Percentiles rank a stretch among this genome's conserved stretches.
These are phyloP conservation scores for Leishmania lainsoni DNA, from an alignment of 208 protist genomes.

Conservation along the genomic window DNA sequence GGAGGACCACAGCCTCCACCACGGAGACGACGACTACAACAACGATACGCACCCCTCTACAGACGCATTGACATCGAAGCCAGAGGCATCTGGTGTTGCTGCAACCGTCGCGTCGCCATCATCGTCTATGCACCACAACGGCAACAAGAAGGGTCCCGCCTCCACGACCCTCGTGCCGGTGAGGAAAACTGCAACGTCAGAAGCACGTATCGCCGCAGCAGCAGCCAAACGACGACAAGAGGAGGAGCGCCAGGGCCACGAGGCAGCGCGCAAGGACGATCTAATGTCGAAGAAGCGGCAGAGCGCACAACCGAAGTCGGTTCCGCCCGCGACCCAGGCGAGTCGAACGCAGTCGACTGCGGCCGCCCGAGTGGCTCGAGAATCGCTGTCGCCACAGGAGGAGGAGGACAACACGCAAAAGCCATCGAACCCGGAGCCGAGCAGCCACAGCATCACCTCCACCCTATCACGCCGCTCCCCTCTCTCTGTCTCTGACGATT, in stretches of 20 bases:
- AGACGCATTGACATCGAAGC: not conserved
- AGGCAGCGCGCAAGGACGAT: not conserved
- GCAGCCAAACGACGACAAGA: constrained; percentile 9
- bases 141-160: not conserved
- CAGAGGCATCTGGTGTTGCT: not conserved
- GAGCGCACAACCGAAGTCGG: not conserved
- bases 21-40: not conserved
- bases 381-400: constrained; percentile 12
- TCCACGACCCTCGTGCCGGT: not conserved
- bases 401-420: constrained; percentile 36
- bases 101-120: constrained; percentile 1
- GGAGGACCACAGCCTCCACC: not conserved
- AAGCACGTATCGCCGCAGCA: constrained; percentile 11
- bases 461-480: constrained; percentile 1
- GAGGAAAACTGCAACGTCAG: constrained; percentile 13
- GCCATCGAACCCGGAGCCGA: constrained; percentile 16
- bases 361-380: not conserved
- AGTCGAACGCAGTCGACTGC: not conserved
- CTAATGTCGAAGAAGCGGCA: not conserved
- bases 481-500: not conserved
- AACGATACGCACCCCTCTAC: not conserved
- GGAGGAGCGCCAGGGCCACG: not conserved
- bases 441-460: constrained; percentile 17
- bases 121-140: not conserved
- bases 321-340: not conserved